phyloP scores from a whole-genome alignment of 352 stramenopile genomes.

The Pythium folliculosum region DNA sequence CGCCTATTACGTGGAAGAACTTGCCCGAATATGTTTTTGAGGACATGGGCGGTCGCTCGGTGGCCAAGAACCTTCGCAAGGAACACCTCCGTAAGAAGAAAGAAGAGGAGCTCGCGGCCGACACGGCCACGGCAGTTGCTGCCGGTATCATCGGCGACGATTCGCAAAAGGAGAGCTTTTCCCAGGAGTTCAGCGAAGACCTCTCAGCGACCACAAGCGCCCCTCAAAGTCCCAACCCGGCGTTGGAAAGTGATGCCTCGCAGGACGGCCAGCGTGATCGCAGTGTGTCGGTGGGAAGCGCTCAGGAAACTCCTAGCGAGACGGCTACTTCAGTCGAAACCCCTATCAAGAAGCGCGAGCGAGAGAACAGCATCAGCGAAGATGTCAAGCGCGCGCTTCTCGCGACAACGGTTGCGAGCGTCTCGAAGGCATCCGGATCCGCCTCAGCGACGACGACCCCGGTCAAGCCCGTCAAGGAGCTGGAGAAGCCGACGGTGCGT shows the following conservation, averaged over 20 bases:
- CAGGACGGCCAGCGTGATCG: slow-evolving; percentile 27
- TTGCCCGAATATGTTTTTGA: slow-evolving; percentile 85
- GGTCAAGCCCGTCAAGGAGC: slow-evolving; percentile 38
- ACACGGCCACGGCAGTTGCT: slow-evolving; percentile 39
- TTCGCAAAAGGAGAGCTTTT: slow-evolving; percentile 46
- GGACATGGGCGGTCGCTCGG: slow-evolving; percentile 73
- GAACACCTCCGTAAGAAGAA: slow-evolving; percentile 89
- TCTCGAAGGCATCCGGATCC: not conserved
- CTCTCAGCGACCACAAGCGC: slow-evolving; percentile 41
- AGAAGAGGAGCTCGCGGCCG: slow-evolving; percentile 74
- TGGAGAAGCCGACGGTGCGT: slow-evolving; percentile 48
- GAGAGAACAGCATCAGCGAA: slow-evolving; percentile 26
- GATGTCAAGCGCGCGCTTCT: slow-evolving; percentile 13
- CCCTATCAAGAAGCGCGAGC: slow-evolving; percentile 26
- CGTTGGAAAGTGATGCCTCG: slow-evolving; percentile 26
- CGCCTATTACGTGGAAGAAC: slow-evolving; percentile 84
- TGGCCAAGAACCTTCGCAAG: slow-evolving; percentile 58
- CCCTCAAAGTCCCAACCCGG: slow-evolving; percentile 31
- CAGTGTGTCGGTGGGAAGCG: slow-evolving; percentile 27
- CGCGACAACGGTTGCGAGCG: not conserved
- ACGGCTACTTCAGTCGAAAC: not conserved
- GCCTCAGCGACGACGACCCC: slow-evolving; percentile 28
- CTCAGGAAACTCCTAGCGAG: slow-evolving; percentile 1
- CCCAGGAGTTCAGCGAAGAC: slow-evolving; percentile 61
- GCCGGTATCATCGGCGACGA: slow-evolving; percentile 43